Base-by-base conservation (phyloP, 495 filamentous ascomycete species). In the Glonium stellatum region DNA sequence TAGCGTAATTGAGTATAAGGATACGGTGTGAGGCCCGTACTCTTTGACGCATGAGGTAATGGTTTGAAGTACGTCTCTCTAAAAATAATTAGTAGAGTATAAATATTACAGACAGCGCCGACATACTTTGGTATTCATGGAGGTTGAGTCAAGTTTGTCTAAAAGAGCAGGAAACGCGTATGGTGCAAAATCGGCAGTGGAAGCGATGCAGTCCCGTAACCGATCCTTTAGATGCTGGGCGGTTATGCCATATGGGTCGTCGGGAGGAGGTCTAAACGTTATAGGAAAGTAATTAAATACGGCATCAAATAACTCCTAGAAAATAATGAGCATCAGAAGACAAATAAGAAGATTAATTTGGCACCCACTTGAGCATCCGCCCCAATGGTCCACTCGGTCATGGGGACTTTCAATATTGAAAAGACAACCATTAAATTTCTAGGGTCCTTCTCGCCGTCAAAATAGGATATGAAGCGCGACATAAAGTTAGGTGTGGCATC, bases 261-360 rank as follows among this genome's bases (percentile, higher is more conserved):
- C 84, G 9, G 86, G 86, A 0, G 87, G 87, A 21, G 87, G 87
- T 62, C 81, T 78, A 70, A 89, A 90, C 0, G 87, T 88, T 56
- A 90, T 89, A 0, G 87, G 87, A 67, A 89, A 90, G 70, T 90
- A 90, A 61, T 87, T 87, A 67, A 87, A 90, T 15, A 87, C 84
- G 4, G 85, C 76, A 61, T 90, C 87, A 67, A 89, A 90, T 18
- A 89, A 72, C 11, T 68, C 58, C 63, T 37, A 1, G 11, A 12
- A 21, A n/a, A 6, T 2, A 6, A 52, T 81, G 58, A 80, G 73
- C 18, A 23, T 25, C 8, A 25, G 13, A 13, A 22, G 1, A 9
- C 13, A 44, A 5, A 21, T 55, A 19, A 27, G 31, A 34, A 55
- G 25, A 5, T 41, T 5, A 36, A 12, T 35, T 36, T 31, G 13